Evolutionary conservation across 352 stramenopile species (phyloP).

Genomic region (Pythium aquatile): DNA sequence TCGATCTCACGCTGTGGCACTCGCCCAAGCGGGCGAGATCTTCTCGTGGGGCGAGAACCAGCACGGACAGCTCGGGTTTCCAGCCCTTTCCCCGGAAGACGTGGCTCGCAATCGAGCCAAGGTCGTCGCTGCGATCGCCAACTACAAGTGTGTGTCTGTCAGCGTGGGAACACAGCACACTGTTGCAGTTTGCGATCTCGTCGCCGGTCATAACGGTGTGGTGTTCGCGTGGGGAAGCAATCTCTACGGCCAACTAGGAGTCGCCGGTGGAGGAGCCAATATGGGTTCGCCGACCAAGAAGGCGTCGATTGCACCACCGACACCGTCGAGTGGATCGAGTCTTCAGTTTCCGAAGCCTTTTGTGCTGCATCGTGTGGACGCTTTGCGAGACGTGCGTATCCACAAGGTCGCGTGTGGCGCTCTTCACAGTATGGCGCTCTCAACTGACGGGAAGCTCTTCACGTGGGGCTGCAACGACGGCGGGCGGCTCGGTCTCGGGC

Average conservation of each 20-base stretch:
- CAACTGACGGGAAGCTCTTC: constrained; percentile 84
- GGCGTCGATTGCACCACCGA: not conserved
- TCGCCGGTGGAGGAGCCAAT: not conserved
- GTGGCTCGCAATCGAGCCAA: constrained; percentile 55
- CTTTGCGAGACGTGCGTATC: constrained; percentile 44
- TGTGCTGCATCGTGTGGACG: constrained; percentile 57
- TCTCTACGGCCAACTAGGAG: constrained; percentile 63
- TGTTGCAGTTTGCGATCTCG: constrained; percentile 63
- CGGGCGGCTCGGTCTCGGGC: constrained; percentile 42
- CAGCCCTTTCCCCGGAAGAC: constrained; percentile 37
- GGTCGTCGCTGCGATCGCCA: constrained; percentile 50
- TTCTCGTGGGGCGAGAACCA: constrained; percentile 96
- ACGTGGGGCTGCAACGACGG: constrained; percentile 94
- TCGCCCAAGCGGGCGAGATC: constrained; percentile 83
- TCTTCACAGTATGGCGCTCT: constrained; percentile 89
- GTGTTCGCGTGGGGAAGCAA: constrained; percentile 80
- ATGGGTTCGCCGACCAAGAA: constrained; percentile 9
- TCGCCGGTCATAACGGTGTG: constrained; percentile 60
- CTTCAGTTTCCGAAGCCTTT: constrained; percentile 48
- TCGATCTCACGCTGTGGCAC: constrained; percentile 61
- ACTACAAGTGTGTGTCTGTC: constrained; percentile 55
- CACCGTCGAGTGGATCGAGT: not conserved
- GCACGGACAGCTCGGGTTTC: constrained; percentile 74
- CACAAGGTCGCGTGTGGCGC: constrained; percentile 89
- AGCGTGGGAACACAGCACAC: constrained; percentile 63